Percentiles rank a stretch among this genome's conserved stretches.
phyloP scores from a whole-genome alignment of 2,329 filamentous ascomycete genomes.

The Xylariaceae sp. region DNA sequence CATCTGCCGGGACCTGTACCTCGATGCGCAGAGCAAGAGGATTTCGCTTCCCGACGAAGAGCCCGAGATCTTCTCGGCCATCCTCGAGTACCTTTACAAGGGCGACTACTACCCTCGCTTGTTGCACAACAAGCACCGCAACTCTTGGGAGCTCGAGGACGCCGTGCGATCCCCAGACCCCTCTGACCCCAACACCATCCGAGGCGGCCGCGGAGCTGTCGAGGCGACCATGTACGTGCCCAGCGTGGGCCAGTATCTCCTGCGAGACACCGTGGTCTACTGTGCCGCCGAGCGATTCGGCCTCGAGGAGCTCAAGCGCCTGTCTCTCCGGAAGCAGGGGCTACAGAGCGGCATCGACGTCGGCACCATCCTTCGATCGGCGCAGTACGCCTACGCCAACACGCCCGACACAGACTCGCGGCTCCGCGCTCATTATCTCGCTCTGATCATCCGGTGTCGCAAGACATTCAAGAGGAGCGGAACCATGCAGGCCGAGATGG shows the following conservation, averaged over 20 bases:
- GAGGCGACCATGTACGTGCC: conserved; percentile 75
- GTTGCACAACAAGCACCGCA: conserved; percentile 76
- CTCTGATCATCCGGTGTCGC: conserved; percentile 93
- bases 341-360: conserved; percentile 90
- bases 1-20: conserved; percentile 65
- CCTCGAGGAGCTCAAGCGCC: conserved; percentile 84
- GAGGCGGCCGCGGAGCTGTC: conserved; percentile 41
- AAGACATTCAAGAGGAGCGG: conserved; percentile 97
- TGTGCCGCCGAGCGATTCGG: conserved; percentile 87
- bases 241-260: conserved; percentile 67
- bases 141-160: conserved; percentile 87
- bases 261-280: conserved; percentile 92
- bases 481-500: conserved; percentile 99
- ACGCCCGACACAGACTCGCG: conserved; percentile 89
- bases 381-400: conserved; percentile 92
- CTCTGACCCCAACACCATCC: conserved; percentile 30
- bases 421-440: conserved; percentile 93
- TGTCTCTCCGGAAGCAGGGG: conserved; percentile 90
- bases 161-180: conserved; percentile 34
- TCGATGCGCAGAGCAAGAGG: conserved; percentile 71
- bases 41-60: conserved; percentile 70
- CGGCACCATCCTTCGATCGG: conserved; percentile 83
- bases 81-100: conserved; percentile 97
- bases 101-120: conserved; percentile 91
- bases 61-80: conserved; percentile 85